Percentiles rank a stretch among this genome's conserved stretches.
These are phyloP conservation scores for Globomyces pollinis-pini DNA, from an alignment of 192 early-diverging fungal genomes.

Conservation along the genomic window DNA sequence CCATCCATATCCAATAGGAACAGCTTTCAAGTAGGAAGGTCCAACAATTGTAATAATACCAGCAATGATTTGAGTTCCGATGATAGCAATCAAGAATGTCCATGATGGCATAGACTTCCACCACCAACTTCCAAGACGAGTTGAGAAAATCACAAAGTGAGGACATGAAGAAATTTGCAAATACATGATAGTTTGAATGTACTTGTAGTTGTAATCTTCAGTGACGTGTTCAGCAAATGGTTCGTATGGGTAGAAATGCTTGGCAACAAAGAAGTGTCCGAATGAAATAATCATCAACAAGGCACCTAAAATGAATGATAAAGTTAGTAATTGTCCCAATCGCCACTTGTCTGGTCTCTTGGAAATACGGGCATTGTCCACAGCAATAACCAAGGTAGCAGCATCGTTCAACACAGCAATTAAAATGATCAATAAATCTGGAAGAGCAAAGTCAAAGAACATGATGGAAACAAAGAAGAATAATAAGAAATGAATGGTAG, in stretches of 20 bases:
- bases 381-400: slow-evolving; percentile 87
- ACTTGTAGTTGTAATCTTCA: slow-evolving; percentile 20
- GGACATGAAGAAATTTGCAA: slow-evolving; percentile 84
- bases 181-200: slow-evolving; percentile 86
- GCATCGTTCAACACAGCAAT: slow-evolving; percentile 88
- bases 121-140: slow-evolving; percentile 75
- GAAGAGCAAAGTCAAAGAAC: slow-evolving; percentile 75
- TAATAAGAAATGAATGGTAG: slow-evolving; percentile 90
- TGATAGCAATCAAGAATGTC: slow-evolving; percentile 71
- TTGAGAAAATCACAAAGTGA: slow-evolving; percentile 94
- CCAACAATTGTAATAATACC: slow-evolving; percentile 80
- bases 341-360: slow-evolving; percentile 88
- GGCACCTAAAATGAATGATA: slow-evolving; percentile 69
- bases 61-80: slow-evolving; percentile 86
- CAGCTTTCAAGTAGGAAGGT: slow-evolving; percentile 17
- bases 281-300: slow-evolving; percentile 66
- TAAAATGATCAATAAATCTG: slow-evolving; percentile 78
- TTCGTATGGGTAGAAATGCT: slow-evolving; percentile 56
- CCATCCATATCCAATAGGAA: slow-evolving; percentile 59
- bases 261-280: slow-evolving; percentile 71
- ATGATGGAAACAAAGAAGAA: slow-evolving; percentile 84
- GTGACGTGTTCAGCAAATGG: slow-evolving; percentile 16
- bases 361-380: slow-evolving; percentile 91
- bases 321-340: slow-evolving; percentile 83
- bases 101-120: slow-evolving; percentile 76